Percentiles rank a stretch among this genome's conserved stretches.
Conservation (phyloP, 1,139 yeast species). For the Arxiozyma slooffiae region DNA sequence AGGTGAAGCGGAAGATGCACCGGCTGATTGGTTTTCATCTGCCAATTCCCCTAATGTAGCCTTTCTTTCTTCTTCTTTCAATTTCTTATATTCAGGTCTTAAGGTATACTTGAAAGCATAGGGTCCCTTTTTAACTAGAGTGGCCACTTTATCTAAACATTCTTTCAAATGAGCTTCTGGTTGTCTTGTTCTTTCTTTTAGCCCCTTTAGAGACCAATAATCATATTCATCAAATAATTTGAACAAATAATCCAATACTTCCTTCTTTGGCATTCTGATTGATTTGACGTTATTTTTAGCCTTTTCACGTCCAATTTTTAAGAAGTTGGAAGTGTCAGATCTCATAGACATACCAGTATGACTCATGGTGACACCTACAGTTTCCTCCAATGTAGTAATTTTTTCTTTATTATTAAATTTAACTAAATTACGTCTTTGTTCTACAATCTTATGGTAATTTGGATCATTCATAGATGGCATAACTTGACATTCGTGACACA, state of each 20-base stretch:
- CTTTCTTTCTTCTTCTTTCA: slow-evolving; percentile 68
- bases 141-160: slow-evolving; percentile 81
- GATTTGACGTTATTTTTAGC: slow-evolving; percentile 53
- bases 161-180: slow-evolving; percentile 92
- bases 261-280: slow-evolving; percentile 88
- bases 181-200: slow-evolving; percentile 88
- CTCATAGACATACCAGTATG: slow-evolving; percentile 75
- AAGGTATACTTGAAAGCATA: slow-evolving; percentile 85
- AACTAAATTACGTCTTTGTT: slow-evolving; percentile 42
- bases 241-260: slow-evolving; percentile 78
- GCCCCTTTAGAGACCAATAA: slow-evolving; percentile 92
- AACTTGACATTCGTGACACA: slow-evolving; percentile 85
- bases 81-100: slow-evolving; percentile 79
- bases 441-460: slow-evolving; percentile 52
- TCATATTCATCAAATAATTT: slow-evolving; percentile 88
- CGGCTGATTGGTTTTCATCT: slow-evolving; percentile 34
- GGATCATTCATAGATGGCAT: slow-evolving; percentile 69
- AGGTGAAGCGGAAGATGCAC: slow-evolving; percentile 29
- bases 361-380: slow-evolving; percentile 79
- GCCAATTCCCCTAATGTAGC: slow-evolving; percentile 52
- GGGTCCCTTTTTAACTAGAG: slow-evolving; percentile 87
- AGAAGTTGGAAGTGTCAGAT: slow-evolving; percentile 56
- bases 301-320: slow-evolving; percentile 39
- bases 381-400: slow-evolving; percentile 70
- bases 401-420: slow-evolving; percentile 48